A percentile compares a stretch with the other conserved stretches of the same genome.
Evolutionary conservation across 495 filamentous ascomycete genomes (phyloP).

Genomic region (Oidiodendron maius): DNA sequence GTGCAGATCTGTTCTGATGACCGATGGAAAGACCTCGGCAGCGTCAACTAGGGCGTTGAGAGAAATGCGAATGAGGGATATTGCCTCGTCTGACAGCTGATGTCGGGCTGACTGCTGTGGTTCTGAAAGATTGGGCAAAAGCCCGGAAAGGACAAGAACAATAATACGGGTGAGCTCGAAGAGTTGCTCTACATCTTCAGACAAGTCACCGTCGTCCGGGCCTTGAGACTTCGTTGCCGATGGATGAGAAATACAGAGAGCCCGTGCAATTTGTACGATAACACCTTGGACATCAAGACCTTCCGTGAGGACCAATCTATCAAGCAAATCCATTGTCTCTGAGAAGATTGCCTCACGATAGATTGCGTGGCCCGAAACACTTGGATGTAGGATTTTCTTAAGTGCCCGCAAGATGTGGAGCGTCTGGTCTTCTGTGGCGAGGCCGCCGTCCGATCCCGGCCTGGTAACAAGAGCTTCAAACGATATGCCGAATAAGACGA

Average conservation of each 20-base stretch:
- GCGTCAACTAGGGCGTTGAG: conserved; percentile 88
- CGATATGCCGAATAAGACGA: conserved; percentile 92
- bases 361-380: conserved; percentile 93
- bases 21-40: conserved; percentile 87
- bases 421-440: conserved; percentile 72
- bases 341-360: conserved; percentile 95
- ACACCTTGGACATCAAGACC: conserved; percentile 82
- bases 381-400: conserved; percentile 89
- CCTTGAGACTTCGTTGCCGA: conserved; percentile 69
- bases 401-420: conserved; percentile 85
- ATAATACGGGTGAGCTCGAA: conserved; percentile 96
- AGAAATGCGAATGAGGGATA: conserved; percentile 70
- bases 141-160: conserved; percentile 79
- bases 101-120: conserved; percentile 63
- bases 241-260: conserved; percentile 83
- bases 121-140: conserved; percentile 83
- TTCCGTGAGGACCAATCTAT: conserved; percentile 89
- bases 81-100: conserved; percentile 73
- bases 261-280: conserved; percentile 87
- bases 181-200: conserved; percentile 95
- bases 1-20: conserved; percentile 95
- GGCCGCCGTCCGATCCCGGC: conserved; percentile 59
- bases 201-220: conserved; percentile 65
- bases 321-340: conserved; percentile 93
- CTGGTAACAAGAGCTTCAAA: conserved; percentile 90